Conservation (phyloP, 805 yeast species). For the Saturnispora ahearnii region DNA sequence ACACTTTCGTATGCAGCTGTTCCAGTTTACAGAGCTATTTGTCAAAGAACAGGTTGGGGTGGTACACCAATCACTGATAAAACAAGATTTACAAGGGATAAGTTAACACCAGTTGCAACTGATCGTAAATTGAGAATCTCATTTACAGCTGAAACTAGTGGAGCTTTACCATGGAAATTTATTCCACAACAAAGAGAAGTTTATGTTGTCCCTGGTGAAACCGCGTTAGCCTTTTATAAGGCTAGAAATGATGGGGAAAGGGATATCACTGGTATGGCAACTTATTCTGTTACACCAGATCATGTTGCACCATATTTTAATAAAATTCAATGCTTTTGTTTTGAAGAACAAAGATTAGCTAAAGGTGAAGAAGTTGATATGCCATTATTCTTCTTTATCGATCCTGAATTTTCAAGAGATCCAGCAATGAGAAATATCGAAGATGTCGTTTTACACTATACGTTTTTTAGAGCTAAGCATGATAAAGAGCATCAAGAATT, state of each 20-base stretch:
- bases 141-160: conserved; percentile 87
- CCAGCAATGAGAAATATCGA: conserved; percentile 87
- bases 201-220: conserved; percentile 89
- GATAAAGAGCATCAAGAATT: conserved; percentile 22
- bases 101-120: conserved; percentile 78
- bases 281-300: conserved; percentile 93
- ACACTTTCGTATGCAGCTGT: conserved; percentile 86
- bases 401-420: conserved; percentile 90
- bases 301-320: conserved; percentile 94
- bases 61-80: conserved; percentile 90
- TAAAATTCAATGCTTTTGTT: conserved; percentile 96
- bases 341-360: conserved; percentile 86
- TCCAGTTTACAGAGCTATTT: conserved; percentile 82
- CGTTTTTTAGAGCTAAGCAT: conserved; percentile 65
- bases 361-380: conserved; percentile 98
- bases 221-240: conserved; percentile 90
- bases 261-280: conserved; percentile 97
- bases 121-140: conserved; percentile 72
- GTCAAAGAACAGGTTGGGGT: conserved; percentile 93
- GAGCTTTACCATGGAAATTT: conserved; percentile 89
- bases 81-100: conserved; percentile 74
- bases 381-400: conserved; percentile 96
- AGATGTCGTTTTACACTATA: conserved; percentile 83
- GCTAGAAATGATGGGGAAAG: conserved; percentile 80
- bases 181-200: conserved; percentile 93